A percentile compares a stretch with the other conserved stretches of the same genome.
Conservation (phyloP, 2,329 filamentous ascomycete genomes). For the Eutypella sp. region DNA sequence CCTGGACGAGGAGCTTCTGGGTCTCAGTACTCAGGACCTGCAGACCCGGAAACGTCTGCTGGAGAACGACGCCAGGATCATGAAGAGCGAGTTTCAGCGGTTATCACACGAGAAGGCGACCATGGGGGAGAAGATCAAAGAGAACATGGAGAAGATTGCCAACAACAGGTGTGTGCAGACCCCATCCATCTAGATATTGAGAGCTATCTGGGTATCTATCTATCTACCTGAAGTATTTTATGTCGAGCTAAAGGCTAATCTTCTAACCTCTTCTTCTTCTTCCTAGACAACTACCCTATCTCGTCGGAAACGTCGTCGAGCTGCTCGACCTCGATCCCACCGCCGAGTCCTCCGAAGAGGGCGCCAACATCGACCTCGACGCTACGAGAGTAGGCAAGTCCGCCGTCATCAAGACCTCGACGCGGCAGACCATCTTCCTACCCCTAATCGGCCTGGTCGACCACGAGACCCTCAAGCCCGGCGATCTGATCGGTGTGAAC, state of each 20-base stretch:
- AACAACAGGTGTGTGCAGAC: slow-evolving; percentile 93
- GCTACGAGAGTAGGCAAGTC: slow-evolving; percentile 96
- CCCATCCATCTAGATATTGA: slow-evolving; percentile 2
- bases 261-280: too few relatives aligned
- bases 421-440: slow-evolving; percentile 95
- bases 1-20: slow-evolving; percentile 89
- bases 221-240: too few relatives aligned
- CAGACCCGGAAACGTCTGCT: slow-evolving; percentile 83
- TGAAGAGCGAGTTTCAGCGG: slow-evolving; percentile 94
- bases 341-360: slow-evolving; percentile 92
- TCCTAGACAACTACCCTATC: slow-evolving; percentile 95
- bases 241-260: too few relatives aligned
- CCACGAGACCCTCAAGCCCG: slow-evolving; percentile 89
- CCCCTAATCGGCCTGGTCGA: slow-evolving; percentile 96
- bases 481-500: slow-evolving; percentile 95
- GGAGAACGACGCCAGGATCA: slow-evolving; percentile 97
- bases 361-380: slow-evolving; percentile 96
- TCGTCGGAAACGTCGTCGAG: slow-evolving; percentile 97
- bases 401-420: slow-evolving; percentile 98
- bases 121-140: slow-evolving; percentile 99
- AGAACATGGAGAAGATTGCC: slow-evolving; percentile 97
- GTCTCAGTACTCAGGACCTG: slow-evolving; percentile 91
- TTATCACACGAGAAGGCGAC: slow-evolving; percentile 91
- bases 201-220: not conserved
- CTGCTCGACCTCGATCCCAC: slow-evolving; percentile 94